These are phyloP conservation scores for Cyclotella atomus DNA, from an alignment of 108 stramenopile genomes.

Conservation along the genomic window DNA sequence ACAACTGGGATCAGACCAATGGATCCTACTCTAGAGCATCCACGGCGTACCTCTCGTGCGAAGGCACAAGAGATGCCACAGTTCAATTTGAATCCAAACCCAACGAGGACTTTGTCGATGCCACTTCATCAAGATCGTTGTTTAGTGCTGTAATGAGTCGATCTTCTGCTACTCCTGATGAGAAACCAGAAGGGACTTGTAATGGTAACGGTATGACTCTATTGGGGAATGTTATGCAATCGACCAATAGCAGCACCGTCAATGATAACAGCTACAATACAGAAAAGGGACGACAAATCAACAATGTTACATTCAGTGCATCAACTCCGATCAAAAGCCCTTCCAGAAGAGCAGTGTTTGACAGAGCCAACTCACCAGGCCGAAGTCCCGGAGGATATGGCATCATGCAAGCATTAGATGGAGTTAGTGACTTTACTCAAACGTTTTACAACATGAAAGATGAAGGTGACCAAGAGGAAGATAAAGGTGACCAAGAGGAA, in stretches of 20 bases:
- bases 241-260: neutral
- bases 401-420: conserved; percentile 28
- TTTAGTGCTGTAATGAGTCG: conserved; percentile 39
- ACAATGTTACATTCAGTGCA: conserved; percentile 2
- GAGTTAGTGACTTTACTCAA: conserved; percentile 21
- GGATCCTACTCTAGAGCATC: conserved; percentile 3
- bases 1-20: neutral
- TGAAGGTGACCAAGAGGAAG: neutral
- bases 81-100: neutral
- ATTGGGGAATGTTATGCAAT: neutral
- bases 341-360: neutral
- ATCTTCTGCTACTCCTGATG: neutral
- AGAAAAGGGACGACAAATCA: neutral
- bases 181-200: neutral
- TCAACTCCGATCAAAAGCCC: conserved; percentile 3
- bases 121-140: neutral
- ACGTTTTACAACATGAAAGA: conserved; percentile 8
- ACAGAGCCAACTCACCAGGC: neutral
- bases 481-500: neutral
- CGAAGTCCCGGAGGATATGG: conserved; percentile 41
- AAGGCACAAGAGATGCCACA: neutral
- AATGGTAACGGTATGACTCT: too few species aligned
- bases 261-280: neutral
- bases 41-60: neutral
- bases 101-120: neutral